A percentile compares a stretch with the other conserved stretches of the same genome.
Evolutionary conservation across 371 early-diverging fungal genomes (phyloP).

Genomic region (Syncephalis fuscata): DNA sequence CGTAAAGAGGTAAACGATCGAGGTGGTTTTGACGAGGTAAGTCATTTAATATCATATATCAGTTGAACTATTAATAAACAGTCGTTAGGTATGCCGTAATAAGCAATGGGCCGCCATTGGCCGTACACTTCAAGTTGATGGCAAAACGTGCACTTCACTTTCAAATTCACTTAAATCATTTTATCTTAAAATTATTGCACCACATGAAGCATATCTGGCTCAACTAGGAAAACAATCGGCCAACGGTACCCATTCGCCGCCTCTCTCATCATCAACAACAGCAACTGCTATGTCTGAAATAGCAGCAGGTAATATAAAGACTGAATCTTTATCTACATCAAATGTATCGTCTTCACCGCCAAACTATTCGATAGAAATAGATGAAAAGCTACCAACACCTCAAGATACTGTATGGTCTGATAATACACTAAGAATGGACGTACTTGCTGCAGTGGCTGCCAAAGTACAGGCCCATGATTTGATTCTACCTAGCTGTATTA

Average conservation of each 20-base stretch:
- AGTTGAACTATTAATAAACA: too few species aligned
- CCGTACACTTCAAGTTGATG: conserved; percentile 50
- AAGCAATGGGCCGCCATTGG: conserved; percentile 88
- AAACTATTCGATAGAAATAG: too few species aligned
- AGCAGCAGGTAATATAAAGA: background rate
- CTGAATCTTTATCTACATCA: too few species aligned
- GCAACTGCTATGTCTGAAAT: background rate
- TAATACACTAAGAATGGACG: too few species aligned
- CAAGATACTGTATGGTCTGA: too few species aligned
- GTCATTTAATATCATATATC: background rate
- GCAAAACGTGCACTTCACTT: conserved; percentile 65
- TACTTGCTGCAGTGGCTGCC: too few species aligned
- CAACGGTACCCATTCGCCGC: too few species aligned
- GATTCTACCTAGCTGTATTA: too few species aligned
- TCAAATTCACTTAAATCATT: conserved; percentile 67
- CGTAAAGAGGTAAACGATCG: conserved; percentile 63
- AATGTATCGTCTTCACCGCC: too few species aligned
- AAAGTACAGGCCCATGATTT: too few species aligned
- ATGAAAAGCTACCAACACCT: too few species aligned
- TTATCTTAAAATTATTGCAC: conserved; percentile 61
- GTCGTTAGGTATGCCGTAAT: conserved; percentile 45
- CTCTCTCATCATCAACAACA: background rate
- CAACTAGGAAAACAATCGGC: conserved; percentile 15
- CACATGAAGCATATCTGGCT: conserved; percentile 66
- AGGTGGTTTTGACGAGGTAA: conserved; percentile 64